A percentile compares a stretch with the other conserved stretches of the same genome.
phyloP scores from a whole-genome alignment of 1,139 yeast species.

The Tardiomyces digboiensis region DNA sequence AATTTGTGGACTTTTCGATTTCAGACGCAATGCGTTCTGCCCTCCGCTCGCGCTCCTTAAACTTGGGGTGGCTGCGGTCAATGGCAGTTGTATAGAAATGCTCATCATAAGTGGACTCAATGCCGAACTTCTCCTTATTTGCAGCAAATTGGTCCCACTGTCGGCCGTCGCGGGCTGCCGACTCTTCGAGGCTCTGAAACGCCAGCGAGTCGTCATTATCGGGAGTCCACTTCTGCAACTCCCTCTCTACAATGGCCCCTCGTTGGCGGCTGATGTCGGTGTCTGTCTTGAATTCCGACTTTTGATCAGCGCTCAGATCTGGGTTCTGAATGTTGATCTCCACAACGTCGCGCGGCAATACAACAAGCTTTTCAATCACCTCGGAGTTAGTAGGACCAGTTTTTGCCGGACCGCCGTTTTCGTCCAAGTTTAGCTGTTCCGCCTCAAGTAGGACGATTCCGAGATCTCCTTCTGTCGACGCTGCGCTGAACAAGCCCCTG shows the following conservation, averaged over 20 bases:
- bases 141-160: slow-evolving; percentile 93
- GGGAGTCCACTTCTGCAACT: slow-evolving; percentile 81
- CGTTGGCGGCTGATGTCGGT: slow-evolving; percentile 56
- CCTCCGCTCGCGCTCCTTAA: slow-evolving; percentile 46
- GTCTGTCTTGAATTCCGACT: slow-evolving; percentile 59
- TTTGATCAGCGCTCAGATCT: slow-evolving; percentile 24
- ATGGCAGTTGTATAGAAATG: slow-evolving; percentile 82
- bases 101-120: slow-evolving; percentile 81
- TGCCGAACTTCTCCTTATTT: slow-evolving; percentile 82
- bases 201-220: slow-evolving; percentile 36
- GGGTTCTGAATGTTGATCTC: slow-evolving; percentile 45
- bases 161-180: slow-evolving; percentile 4
- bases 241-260: slow-evolving; percentile 46
- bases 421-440: slow-evolving; percentile 26
- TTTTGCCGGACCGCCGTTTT: slow-evolving; percentile 8
- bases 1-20: slow-evolving; percentile 53
- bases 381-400: slow-evolving; percentile 13
- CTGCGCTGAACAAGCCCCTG: slow-evolving; percentile 47
- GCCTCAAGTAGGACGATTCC: slow-evolving; percentile 38
- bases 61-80: slow-evolving; percentile 68
- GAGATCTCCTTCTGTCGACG: slow-evolving; percentile 32
- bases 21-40: slow-evolving; percentile 81
- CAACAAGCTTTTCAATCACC: slow-evolving; percentile 39
- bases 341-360: slow-evolving; percentile 52
- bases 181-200: slow-evolving; percentile 6